Evolutionary conservation across 345 rosid species (phyloP), one percentile per base, ranked within the genome.

Genomic region (Rhodamnia argentea): DNA sequence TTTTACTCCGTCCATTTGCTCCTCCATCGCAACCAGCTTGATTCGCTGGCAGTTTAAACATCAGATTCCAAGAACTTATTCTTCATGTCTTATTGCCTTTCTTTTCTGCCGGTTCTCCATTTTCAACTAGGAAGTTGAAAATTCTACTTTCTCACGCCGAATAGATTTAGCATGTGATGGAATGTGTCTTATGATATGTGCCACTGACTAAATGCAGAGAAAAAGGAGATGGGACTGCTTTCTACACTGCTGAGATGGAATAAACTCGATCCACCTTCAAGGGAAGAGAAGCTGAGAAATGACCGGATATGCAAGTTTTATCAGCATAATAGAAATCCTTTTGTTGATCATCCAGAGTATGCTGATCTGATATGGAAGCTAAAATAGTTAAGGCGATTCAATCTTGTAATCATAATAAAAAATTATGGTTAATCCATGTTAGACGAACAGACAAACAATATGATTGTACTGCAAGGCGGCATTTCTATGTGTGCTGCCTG

Each of bases 211-310:
- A 70, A 70, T 84, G 50, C 55, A 84, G 88, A 47, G 24, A 84
- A 84, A 40, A 84, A 59, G 57, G 88, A 56, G 75, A 87, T 87
- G 88, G 88, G 88, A 32, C 52, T 84, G 58, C 88, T 87, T 56
- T 87, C 88, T 23, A 44, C 88, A 47, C 81, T 87, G 76, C 54
- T 87, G 64, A 57, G 59, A 76, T 87, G 88, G 88, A 76, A 87
- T 58, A 83, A 87, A 32, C 12, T 84, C 1, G 88, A 87, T 75
- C 86, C 62, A 27, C 86, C 88, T 54, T 87, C 88, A 55, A 44
- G 76, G 60, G 86, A 87, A 75, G 88, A 87, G 76, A 75, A 84
- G 88, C 60, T 57, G 81, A 84, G 88, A 78, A 87, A 84, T 78
- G 88, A 87, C 57, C 78, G 88, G 58, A 84, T 76, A n/a, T 84